Conservation (phyloP, 2,329 filamentous ascomycete species). For the Ophiocordyceps camponoti-saundersi region DNA sequence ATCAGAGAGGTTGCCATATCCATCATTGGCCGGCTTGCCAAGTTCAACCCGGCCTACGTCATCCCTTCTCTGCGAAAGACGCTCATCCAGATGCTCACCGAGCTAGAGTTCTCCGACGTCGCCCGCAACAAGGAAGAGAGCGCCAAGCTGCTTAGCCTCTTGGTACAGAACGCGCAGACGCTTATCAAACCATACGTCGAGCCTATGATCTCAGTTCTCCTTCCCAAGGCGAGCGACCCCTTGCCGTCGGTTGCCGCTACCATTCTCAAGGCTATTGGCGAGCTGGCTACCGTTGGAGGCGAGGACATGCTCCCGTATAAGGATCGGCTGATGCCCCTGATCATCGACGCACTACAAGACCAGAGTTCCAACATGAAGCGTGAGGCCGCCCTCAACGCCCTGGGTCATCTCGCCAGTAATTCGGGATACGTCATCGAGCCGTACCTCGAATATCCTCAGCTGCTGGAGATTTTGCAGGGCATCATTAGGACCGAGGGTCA, state of each 20-base stretch:
- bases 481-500: conserved; percentile 86
- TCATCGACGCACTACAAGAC: conserved; percentile 86
- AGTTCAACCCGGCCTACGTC: conserved; percentile 89
- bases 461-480: conserved; percentile 80
- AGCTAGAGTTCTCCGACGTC: conserved; percentile 91
- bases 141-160: conserved; percentile 76
- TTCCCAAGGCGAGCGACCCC: conserved; percentile 76
- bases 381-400: conserved; percentile 75
- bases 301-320: conserved; percentile 90
- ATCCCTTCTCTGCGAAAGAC: conserved; percentile 91
- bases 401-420: conserved; percentile 87
- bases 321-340: conserved; percentile 81
- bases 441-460: conserved; percentile 85
- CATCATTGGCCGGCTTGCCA: conserved; percentile 85
- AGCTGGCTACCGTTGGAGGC: conserved; percentile 83
- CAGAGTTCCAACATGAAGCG: conserved; percentile 80
- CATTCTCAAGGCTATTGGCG: conserved; percentile 87
- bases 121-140: conserved; percentile 92
- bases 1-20: conserved; percentile 91
- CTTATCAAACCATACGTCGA: conserved; percentile 95
- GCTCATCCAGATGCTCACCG: conserved; percentile 87
- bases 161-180: conserved; percentile 83
- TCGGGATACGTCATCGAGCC: conserved; percentile 96
- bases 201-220: conserved; percentile 84
- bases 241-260: conserved; percentile 84